Conservation (phyloP, 2,329 filamentous ascomycete genomes). For the Aspergillus sp. region DNA sequence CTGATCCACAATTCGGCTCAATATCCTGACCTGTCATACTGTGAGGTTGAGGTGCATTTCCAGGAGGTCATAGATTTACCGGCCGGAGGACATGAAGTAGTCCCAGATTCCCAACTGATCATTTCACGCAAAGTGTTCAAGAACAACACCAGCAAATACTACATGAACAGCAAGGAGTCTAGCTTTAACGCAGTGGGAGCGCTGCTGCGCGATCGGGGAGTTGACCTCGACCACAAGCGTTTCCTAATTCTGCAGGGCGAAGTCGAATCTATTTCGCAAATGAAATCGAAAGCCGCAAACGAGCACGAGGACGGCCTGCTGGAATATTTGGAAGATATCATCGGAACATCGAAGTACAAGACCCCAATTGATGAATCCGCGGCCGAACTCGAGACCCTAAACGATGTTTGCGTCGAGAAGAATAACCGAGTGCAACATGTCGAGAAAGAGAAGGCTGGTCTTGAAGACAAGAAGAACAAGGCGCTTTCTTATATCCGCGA, state of each 20-base stretch:
- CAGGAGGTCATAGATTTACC: conserved; percentile 87
- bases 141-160: conserved; percentile 98
- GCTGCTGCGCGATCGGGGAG: conserved; percentile 74
- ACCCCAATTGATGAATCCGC: conserved; percentile 91
- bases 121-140: conserved; percentile 92
- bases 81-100: conserved; percentile 62
- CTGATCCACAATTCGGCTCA: conserved; percentile 94
- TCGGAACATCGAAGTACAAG: conserved; percentile 98
- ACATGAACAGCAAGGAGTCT: conserved; percentile 82
- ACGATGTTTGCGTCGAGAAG: conserved; percentile 93
- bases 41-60: conserved; percentile 95
- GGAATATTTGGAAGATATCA: conserved; percentile 97
- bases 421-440: conserved; percentile 92
- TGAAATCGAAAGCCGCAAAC: conserved; percentile 92
- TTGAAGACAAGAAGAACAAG: conserved; percentile 96
- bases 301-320: conserved; percentile 94
- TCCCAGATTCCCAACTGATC: conserved; percentile 75
- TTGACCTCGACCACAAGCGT: conserved; percentile 95
- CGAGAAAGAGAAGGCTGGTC: conserved; percentile 85
- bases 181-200: conserved; percentile 89
- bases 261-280: conserved; percentile 96
- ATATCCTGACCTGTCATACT: conserved; percentile 75
- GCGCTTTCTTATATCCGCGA: conserved; percentile 81
- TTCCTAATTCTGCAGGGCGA: conserved; percentile 96
- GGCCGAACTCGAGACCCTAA: conserved; percentile 79